Evolutionary conservation across 768 basidiomycete genomes (phyloP), one percentile per base, ranked within the genome.

Genomic region (Lentinula sp.): DNA sequence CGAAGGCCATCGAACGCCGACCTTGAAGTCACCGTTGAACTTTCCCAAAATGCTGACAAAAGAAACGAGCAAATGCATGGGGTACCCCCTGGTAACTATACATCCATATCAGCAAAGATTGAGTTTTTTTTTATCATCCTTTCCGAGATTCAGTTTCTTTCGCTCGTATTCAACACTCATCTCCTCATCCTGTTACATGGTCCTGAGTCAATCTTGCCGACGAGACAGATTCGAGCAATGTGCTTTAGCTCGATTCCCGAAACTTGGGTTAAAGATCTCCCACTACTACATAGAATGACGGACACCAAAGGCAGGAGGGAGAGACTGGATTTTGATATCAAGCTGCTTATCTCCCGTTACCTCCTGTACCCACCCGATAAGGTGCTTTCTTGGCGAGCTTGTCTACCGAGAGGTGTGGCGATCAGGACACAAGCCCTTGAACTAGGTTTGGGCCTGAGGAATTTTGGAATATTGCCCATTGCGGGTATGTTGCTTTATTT

Each of bases 361-460:
- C 7, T 46, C 13, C 15, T 46, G 45, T 46, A 46, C 45, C 45
- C 45, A 46, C 7, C 6, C 21, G 7, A n/a, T 6, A 7, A 46
- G 45, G 15, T 46, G n/a, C 45, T 51, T 23, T 51, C 28, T 55
- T 55, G 5, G 13, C n/a, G 9, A 23, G 28, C 5, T 77, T 76
- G 4, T 68, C 64, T 0, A 75, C 70, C 0, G 77, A 73, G 1
- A 80, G 69, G 56, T 80, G 79, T 23, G 0, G 68, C 78, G 1
- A 80, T 40, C 0, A 79, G 65, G 1, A 78, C 64, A 15, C 64
- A 68, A 0, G 74, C 76, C 15, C 69, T 70, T 7, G 59, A 28
- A 1, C 71, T 72, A 0, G 74, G 72, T 60, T 76, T 68, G 0
- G 72, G 64, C 0, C 74, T 65, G 1, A 74, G 61, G 2, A 5